A percentile compares a stretch with the other conserved stretches of the same genome.
These are phyloP conservation scores for Ophiostoma perfectum DNA, from an alignment of 2,329 filamentous ascomycete species.

Conservation along the genomic window DNA sequence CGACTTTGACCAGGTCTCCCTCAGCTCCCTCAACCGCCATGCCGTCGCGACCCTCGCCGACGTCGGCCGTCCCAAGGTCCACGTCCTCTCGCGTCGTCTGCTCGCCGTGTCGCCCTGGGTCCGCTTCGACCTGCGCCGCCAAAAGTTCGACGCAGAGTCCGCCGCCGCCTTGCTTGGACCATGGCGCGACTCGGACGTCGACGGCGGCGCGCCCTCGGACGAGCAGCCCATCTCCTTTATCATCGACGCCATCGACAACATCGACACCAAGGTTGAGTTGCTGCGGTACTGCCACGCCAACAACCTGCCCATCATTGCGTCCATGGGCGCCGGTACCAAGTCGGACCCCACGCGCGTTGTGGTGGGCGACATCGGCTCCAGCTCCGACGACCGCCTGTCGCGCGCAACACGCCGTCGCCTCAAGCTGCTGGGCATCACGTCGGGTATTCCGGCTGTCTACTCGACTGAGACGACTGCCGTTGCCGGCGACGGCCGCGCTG, in stretches of 20 bases:
- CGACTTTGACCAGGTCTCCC: slow-evolving; percentile 95
- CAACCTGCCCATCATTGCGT: slow-evolving; percentile 76
- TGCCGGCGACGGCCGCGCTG: slow-evolving; percentile 78
- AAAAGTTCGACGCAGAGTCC: slow-evolving; percentile 68
- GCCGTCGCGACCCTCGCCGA: slow-evolving; percentile 90
- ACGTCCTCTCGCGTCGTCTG: slow-evolving; percentile 71
- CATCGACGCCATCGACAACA: slow-evolving; percentile 98
- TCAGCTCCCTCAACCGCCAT: slow-evolving; percentile 93
- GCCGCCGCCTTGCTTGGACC: slow-evolving; percentile 62
- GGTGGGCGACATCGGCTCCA: slow-evolving; percentile 84
- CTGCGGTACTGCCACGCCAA: slow-evolving; percentile 81
- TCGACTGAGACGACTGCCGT: slow-evolving; percentile 66
- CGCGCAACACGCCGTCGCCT: slow-evolving; percentile 74
- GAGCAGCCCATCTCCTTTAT: slow-evolving; percentile 64
- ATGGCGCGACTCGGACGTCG: slow-evolving; percentile 55
- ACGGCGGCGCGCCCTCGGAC: background rate
- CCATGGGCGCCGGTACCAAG: slow-evolving; percentile 96
- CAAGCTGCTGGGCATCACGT: slow-evolving; percentile 69
- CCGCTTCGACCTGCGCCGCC: slow-evolving; percentile 76
- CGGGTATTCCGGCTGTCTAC: slow-evolving; percentile 86
- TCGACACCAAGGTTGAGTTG: slow-evolving; percentile 89
- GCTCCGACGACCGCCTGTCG: slow-evolving; percentile 83
- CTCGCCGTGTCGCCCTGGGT: slow-evolving; percentile 90
- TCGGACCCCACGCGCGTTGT: slow-evolving; percentile 76
- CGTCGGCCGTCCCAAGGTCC: slow-evolving; percentile 87